Evolutionary conservation across 2,329 filamentous ascomycete species (phyloP).

Genomic region (Byssothecium circinans): DNA sequence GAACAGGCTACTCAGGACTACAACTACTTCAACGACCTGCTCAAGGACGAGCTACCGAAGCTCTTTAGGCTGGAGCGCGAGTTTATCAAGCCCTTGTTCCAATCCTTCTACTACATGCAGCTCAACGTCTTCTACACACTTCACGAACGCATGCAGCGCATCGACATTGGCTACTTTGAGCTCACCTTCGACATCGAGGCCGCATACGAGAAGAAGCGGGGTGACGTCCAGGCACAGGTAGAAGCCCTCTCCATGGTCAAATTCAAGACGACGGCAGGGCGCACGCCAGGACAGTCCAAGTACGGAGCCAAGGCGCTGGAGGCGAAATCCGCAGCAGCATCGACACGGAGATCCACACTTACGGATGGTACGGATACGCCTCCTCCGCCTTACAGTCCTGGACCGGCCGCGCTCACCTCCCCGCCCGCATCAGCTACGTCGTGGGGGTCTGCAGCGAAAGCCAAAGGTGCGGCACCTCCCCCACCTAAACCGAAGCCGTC

Average conservation of each 20-base stretch:
- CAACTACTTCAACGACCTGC: constrained; percentile 95
- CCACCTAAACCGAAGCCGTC: constrained; percentile 67
- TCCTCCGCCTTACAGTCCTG: constrained; percentile 46
- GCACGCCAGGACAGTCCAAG: constrained; percentile 43
- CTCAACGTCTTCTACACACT: constrained; percentile 98
- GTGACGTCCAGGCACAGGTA: constrained; percentile 80
- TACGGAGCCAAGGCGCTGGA: constrained; percentile 46
- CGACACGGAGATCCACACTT: constrained; percentile 29
- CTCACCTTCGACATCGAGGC: constrained; percentile 88
- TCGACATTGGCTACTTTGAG: constrained; percentile 98
- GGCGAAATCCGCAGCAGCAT: constrained; percentile 30
- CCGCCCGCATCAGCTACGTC: constrained; percentile 38
- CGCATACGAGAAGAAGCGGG: constrained; percentile 85
- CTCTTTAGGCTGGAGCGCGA: constrained; percentile 87
- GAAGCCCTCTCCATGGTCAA: constrained; percentile 84
- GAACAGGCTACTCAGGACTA: constrained; percentile 93
- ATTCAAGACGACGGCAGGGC: constrained; percentile 83
- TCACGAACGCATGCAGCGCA: constrained; percentile 95
- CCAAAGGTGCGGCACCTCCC: constrained; percentile 53
- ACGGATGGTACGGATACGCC: constrained; percentile 39
- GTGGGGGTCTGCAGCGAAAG: constrained; percentile 51
- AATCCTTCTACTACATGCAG: constrained; percentile 99
- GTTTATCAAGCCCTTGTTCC: constrained; percentile 96
- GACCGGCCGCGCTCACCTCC: constrained; percentile 21
- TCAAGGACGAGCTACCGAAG: constrained; percentile 94